Conservation (phyloP, 257 asterid genomes). For the Ehretia macrophylla region DNA sequence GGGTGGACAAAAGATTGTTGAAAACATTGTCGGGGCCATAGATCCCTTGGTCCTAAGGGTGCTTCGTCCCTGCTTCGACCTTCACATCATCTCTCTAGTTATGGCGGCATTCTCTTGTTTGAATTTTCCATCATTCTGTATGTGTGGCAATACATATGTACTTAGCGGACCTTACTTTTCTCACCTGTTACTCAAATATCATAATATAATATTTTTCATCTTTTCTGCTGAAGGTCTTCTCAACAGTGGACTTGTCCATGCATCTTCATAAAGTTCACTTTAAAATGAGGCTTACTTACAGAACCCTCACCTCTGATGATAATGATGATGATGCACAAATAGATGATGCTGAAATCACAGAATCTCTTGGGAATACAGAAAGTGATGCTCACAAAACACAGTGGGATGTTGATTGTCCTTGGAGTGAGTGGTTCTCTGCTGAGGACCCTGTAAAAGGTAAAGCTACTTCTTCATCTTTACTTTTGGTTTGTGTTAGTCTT, state of each 20-base stretch:
- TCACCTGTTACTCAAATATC: background rate
- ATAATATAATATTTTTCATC: conserved; percentile 3
- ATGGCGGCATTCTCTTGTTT: no score
- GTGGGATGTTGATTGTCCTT: conserved; percentile 88
- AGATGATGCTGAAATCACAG: conserved; percentile 39
- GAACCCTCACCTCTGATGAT: conserved; percentile 58
- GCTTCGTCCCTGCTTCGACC: no score
- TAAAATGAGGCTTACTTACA: conserved; percentile 82
- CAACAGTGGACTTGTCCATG: conserved; percentile 78
- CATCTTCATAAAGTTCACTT: conserved; percentile 70
- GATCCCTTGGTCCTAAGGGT: no score
- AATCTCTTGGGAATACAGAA: conserved; percentile 45
- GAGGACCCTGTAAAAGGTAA: conserved; percentile 88
- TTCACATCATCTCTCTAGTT: no score
- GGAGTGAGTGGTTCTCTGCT: conserved; percentile 96
- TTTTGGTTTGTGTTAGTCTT: background rate
- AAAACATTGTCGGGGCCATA: no score
- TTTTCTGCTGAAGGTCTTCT: conserved; percentile 55
- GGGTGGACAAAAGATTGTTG: no score
- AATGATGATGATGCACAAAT: conserved; percentile 56
- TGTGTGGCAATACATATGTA: background rate
- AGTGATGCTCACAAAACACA: conserved; percentile 40
- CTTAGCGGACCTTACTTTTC: background rate
- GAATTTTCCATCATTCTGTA: no score
- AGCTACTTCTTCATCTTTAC: conserved; percentile 7